Conservation (phyloP, 2,329 filamentous ascomycete genomes). For the Neofusicoccum parvum region DNA sequence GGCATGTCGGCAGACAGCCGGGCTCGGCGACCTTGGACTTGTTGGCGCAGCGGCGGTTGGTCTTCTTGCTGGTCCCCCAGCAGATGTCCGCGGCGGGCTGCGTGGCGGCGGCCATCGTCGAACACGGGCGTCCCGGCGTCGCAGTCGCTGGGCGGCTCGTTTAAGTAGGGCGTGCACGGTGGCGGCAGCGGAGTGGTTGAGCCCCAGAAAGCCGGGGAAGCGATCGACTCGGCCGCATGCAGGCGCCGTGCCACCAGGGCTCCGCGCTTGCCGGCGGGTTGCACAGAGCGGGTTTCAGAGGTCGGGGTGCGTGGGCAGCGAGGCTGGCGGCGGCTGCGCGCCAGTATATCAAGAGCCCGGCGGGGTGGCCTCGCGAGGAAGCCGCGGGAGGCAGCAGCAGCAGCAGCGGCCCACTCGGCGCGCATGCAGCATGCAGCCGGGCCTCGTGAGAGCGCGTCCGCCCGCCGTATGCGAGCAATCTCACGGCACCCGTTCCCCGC, state of each 20-base stretch:
- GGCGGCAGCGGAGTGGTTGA: background rate
- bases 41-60: slow-evolving; percentile 13
- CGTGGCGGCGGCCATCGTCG: background rate
- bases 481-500: background rate
- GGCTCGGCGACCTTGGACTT: slow-evolving; percentile 19
- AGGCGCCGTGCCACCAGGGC: background rate
- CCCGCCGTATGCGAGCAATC: background rate
- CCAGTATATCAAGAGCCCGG: background rate
- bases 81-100: background rate
- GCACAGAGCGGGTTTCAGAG: slow-evolving; percentile 5
- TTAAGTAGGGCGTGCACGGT: background rate
- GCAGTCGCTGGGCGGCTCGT: background rate
- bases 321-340: background rate
- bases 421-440: background rate
- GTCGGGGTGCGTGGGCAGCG: background rate
- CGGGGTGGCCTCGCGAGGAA: background rate
- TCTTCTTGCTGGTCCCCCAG: slow-evolving; percentile 15
- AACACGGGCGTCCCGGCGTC: background rate
- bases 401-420: too few relatives aligned
- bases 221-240: slow-evolving; percentile 5
- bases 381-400: too few relatives aligned
- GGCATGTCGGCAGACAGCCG: slow-evolving; percentile 33
- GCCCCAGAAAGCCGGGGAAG: slow-evolving; percentile 16
- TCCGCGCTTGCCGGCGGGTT: background rate
- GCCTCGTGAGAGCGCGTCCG: background rate